phyloP scores from a whole-genome alignment of 192 early-diverging fungal genomes.

The Chytriomyces sp. region DNA sequence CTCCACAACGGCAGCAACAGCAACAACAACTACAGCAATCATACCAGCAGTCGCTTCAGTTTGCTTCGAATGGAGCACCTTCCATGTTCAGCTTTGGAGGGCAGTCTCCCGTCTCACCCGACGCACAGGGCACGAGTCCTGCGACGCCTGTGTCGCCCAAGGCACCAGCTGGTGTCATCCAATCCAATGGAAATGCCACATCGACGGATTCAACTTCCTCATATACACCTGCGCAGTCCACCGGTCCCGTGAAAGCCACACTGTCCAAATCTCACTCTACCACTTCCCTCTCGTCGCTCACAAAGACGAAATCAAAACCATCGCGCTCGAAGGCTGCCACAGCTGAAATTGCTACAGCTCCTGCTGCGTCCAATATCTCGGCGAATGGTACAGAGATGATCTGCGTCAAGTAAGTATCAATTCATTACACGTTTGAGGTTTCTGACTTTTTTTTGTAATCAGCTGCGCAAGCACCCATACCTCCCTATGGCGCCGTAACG shows the following conservation, averaged over 20 bases:
- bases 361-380: not conserved
- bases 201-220: not conserved
- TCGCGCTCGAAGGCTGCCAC: too few relatives aligned
- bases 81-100: not conserved
- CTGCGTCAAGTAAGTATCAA: too few relatives aligned
- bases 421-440: too few relatives aligned
- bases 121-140: not conserved
- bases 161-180: not conserved
- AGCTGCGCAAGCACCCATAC: conserved; percentile 83
- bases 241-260: not conserved
- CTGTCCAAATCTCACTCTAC: not conserved
- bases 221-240: conserved; percentile 1
- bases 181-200: too few relatives aligned
- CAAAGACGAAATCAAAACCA: not conserved
- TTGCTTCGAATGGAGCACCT: too few relatives aligned
- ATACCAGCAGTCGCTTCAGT: too few relatives aligned
- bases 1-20: too few relatives aligned
- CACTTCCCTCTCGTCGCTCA: not conserved
- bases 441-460: too few relatives aligned
- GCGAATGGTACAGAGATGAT: too few relatives aligned
- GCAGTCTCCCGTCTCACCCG: not conserved
- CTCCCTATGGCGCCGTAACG: conserved; percentile 92
- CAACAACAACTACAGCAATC: too few relatives aligned
- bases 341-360: not conserved
- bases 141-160: not conserved